phyloP scores from a whole-genome alignment of 2,329 filamentous ascomycete genomes.

The Scolecobasidium constrictum region DNA sequence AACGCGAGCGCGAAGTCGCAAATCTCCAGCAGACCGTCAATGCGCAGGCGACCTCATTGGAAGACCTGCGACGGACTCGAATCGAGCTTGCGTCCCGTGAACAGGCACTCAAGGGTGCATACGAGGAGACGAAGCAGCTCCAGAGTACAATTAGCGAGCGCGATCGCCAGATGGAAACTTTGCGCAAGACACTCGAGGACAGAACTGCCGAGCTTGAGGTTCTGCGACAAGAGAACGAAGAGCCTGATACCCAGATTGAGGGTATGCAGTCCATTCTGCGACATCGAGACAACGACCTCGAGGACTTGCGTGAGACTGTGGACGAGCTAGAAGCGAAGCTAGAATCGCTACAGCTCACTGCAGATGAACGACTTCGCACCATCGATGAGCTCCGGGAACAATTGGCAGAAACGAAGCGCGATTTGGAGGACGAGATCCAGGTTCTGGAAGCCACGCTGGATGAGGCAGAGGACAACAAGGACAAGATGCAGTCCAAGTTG shows the following conservation, averaged over 20 bases:
- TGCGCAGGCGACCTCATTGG: slow-evolving; percentile 18
- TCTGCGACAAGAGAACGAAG: slow-evolving; percentile 19
- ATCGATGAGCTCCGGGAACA: slow-evolving; percentile 41
- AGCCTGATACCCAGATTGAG: slow-evolving; percentile 27
- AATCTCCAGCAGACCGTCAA: slow-evolving; percentile 22
- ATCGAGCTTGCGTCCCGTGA: slow-evolving; percentile 5
- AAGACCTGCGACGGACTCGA: slow-evolving; percentile 13
- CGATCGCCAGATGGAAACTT: slow-evolving; percentile 23
- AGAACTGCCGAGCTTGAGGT: slow-evolving; percentile 26
- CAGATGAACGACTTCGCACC: slow-evolving; percentile 27
- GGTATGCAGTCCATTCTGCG: slow-evolving; percentile 31
- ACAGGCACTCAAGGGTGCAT: neutral
- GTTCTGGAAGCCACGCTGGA: slow-evolving; percentile 33
- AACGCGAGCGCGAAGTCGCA: slow-evolving; percentile 23
- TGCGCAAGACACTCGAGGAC: slow-evolving; percentile 23
- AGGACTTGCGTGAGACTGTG: slow-evolving; percentile 38
- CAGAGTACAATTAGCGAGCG: slow-evolving; percentile 20
- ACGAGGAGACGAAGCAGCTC: slow-evolving; percentile 16
- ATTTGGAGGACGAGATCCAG: slow-evolving; percentile 46
- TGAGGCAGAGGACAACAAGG: slow-evolving; percentile 36
- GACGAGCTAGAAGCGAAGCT: slow-evolving; percentile 21
- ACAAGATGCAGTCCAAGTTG: slow-evolving; percentile 48
- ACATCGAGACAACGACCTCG: slow-evolving; percentile 38
- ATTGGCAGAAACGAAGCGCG: slow-evolving; percentile 30
- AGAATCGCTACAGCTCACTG: slow-evolving; percentile 21